Conservation (phyloP, 257 asterid genomes). For the Ligustrum vulgare region DNA sequence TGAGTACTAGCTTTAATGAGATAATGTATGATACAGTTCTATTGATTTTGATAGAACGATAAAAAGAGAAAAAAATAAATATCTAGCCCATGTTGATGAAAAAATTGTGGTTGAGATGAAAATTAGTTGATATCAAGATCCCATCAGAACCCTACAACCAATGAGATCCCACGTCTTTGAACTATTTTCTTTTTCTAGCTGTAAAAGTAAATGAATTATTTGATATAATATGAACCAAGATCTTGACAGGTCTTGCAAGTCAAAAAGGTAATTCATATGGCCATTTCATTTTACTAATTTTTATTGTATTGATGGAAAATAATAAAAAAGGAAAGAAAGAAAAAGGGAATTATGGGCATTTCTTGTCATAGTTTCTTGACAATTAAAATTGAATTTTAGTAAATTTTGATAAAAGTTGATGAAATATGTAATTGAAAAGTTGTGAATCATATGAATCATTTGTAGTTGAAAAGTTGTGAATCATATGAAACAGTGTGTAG, state of each 20-base stretch:
- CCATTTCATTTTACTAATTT: background rate
- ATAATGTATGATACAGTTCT: background rate
- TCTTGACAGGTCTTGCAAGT: background rate
- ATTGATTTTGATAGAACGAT: background rate
- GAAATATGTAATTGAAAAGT: too few species aligned
- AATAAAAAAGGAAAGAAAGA: background rate
- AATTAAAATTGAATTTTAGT: too few species aligned
- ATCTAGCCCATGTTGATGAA: background rate
- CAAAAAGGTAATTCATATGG: background rate
- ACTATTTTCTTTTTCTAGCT: background rate
- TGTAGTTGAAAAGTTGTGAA: too few species aligned
- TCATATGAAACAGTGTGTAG: too few species aligned
- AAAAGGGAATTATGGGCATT: too few species aligned
- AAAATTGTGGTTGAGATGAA: background rate
- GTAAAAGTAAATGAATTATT: conserved; percentile 3
- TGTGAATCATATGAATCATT: too few species aligned
- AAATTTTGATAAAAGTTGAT: too few species aligned
- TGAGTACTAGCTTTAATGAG: background rate
- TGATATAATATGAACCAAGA: background rate
- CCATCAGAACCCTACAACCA: background rate
- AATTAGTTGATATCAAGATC: background rate
- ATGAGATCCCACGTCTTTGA: background rate
- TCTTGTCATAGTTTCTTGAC: too few species aligned
- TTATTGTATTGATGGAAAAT: background rate
- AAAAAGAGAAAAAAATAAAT: background rate